These are phyloP conservation scores for Blastocrithidia nonstop DNA, from an alignment of 208 protist genomes.

Conservation along the genomic window DNA sequence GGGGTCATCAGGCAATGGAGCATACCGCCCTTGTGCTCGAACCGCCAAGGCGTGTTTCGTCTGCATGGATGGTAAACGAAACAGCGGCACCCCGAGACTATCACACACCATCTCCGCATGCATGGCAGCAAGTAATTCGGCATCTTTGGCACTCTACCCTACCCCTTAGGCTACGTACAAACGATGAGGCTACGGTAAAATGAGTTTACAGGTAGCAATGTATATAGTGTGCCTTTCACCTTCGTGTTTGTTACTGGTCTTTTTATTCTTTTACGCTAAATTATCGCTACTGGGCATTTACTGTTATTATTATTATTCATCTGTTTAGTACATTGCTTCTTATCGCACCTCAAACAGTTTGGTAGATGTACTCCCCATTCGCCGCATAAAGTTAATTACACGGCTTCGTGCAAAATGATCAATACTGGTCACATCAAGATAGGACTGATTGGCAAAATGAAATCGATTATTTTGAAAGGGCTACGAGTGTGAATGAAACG, in stretches of 20 bases:
- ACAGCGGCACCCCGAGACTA: conserved; percentile 69
- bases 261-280: no score
- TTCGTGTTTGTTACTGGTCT: not conserved
- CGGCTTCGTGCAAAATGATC: conserved; percentile 58
- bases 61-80: conserved; percentile 72
- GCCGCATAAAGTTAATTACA: conserved; percentile 53
- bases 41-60: conserved; percentile 64
- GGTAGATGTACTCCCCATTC: conserved; percentile 19
- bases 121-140: conserved; percentile 70
- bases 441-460: not conserved
- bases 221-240: conserved; percentile 14
- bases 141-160: conserved; percentile 41
- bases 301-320: no score
- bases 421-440: conserved; percentile 25
- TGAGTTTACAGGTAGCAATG: conserved; percentile 20
- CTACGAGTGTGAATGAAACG: no score
- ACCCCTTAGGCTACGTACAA: conserved; percentile 68
- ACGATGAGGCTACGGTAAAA: conserved; percentile 40
- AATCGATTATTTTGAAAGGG: no score
- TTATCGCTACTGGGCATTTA: conserved; percentile 4
- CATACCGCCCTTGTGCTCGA: conserved; percentile 45
- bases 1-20: conserved; percentile 51
- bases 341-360: conserved; percentile 41
- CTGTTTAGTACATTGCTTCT: no score
- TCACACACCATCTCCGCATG: conserved; percentile 70